Evolutionary conservation across 306 rosid species (phyloP).

Genomic region (Rosa multiflora): DNA sequence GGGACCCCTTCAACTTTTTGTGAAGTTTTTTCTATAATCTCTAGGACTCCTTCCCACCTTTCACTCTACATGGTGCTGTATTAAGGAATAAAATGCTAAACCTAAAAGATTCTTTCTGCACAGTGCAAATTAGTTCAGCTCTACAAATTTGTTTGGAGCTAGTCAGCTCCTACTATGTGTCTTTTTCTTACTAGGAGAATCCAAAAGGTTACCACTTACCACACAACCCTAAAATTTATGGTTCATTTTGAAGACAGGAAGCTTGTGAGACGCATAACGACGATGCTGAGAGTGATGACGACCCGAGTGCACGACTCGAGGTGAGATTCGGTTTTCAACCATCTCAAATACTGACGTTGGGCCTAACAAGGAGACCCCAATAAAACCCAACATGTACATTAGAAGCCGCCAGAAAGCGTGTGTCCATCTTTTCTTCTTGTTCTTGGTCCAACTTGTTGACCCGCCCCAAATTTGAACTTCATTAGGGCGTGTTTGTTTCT

Average conservation of each 20-base stretch:
- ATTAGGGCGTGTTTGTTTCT: too few species aligned
- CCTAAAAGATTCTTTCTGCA: conserved; percentile 29
- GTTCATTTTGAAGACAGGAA: neutral
- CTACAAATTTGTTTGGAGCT: conserved; percentile 11
- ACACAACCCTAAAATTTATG: neutral
- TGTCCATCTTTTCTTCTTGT: too few species aligned
- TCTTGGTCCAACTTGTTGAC: too few species aligned
- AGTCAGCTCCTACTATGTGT: conserved; percentile 30
- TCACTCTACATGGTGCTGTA: conserved; percentile 38
- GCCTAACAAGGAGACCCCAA: neutral
- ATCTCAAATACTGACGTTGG: neutral
- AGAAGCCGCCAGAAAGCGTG: too few species aligned
- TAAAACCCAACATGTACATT: neutral
- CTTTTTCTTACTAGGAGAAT: conserved; percentile 15
- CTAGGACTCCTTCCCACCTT: conserved; percentile 24
- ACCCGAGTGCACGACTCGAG: neutral
- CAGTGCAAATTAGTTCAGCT: neutral
- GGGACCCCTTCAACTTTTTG: conserved; percentile 41
- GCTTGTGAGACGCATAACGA: neutral
- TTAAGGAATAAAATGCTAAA: neutral
- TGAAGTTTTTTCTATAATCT: conserved; percentile 21
- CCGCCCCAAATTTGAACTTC: too few species aligned
- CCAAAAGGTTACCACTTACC: conserved; percentile 7
- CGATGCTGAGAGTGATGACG: neutral
- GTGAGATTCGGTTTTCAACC: neutral